These are phyloP conservation scores for Saturnispora mendoncae DNA, from an alignment of 805 yeast genomes.

Conservation along the genomic window DNA sequence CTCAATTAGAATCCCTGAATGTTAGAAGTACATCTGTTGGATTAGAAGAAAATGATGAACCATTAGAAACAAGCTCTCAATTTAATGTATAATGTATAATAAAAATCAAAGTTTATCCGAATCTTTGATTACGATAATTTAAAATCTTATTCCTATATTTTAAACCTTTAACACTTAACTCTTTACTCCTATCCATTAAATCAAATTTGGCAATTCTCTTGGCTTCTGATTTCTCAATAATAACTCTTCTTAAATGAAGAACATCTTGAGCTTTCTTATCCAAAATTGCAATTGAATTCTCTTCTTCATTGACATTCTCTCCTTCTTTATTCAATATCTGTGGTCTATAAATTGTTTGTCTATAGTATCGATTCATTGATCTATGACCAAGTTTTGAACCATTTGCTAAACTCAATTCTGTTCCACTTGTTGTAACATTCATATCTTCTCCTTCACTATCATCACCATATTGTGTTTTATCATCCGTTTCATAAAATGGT, in stretches of 20 bases:
- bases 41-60: constrained; percentile 3
- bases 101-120: constrained; percentile 9
- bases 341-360: constrained; percentile 42
- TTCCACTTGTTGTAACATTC: constrained; percentile 1
- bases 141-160: constrained; percentile 66
- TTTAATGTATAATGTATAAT: not conserved
- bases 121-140: constrained; percentile 44
- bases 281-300: constrained; percentile 33
- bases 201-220: constrained; percentile 29
- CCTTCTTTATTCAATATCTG: constrained; percentile 35
- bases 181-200: constrained; percentile 21
- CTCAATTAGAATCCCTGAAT: constrained; percentile 6
- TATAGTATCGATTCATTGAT: constrained; percentile 45
- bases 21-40: constrained; percentile 1
- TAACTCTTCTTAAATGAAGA: constrained; percentile 10
- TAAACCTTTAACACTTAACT: constrained; percentile 37
- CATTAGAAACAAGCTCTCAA: constrained; percentile 15
- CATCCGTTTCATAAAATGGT: constrained; percentile 62
- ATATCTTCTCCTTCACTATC: constrained; percentile 46
- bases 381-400: constrained; percentile 79
- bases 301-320: constrained; percentile 40
- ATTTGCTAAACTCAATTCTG: constrained; percentile 50
- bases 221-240: constrained; percentile 33
- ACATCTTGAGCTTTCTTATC: constrained; percentile 16
- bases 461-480: too few species aligned